Base-by-base conservation (phyloP, 2,329 filamentous ascomycete species). In the Cylindrodendrum hubeiense region DNA sequence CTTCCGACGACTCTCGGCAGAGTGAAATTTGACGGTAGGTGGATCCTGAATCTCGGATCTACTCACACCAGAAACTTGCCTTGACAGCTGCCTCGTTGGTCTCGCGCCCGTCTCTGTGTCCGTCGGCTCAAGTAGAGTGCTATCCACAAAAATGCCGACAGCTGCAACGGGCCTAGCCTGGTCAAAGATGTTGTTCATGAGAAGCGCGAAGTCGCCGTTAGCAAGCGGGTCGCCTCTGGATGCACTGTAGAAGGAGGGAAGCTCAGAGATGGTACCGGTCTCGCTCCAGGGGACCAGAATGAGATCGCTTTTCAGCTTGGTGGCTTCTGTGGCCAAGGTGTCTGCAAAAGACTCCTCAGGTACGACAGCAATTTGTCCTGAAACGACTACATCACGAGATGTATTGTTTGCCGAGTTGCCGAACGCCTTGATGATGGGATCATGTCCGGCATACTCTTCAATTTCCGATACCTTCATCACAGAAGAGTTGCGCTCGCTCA, bases 1-100 rank as follows among this genome's bases (percentile, higher is more conserved):
- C 58, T 73, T 59, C n/a, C 63, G 47, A 46, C 67, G 46, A 62
- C 63, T 63, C 24, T 68, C 64, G 1, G 64, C 64, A 6, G 66
- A 67, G 30, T 66, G 63, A 19, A 68, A 68, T 19, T 44, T 60
- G 13, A 65, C 43, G 5, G 57, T 43, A 0, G 64, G 33, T 5
- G 55, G 60, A 2, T 67, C 66, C 10, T 49, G 56, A 1, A 64
- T 30, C 3, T 67, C 63, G 7, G 64, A 52, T 8, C 34, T 51
- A 41, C 66, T 66, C 1, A 57, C 17, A 22, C 52, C 51, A 1
- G 66, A 68, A 6, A 60, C 28, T 8, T 60, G 60, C 9, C 66
- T 58, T 10, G 63, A 63, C n/a, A 68, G 41, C 2, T 21, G 17
- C n/a, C 49, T n/a, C n/a, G n/a, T 22, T 34, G 33, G 33, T 34